A percentile compares a stretch with the other conserved stretches of the same genome.
These are phyloP conservation scores for Boletus subluridellus DNA, from an alignment of 1,284 basidiomycete genomes.

Conservation along the genomic window DNA sequence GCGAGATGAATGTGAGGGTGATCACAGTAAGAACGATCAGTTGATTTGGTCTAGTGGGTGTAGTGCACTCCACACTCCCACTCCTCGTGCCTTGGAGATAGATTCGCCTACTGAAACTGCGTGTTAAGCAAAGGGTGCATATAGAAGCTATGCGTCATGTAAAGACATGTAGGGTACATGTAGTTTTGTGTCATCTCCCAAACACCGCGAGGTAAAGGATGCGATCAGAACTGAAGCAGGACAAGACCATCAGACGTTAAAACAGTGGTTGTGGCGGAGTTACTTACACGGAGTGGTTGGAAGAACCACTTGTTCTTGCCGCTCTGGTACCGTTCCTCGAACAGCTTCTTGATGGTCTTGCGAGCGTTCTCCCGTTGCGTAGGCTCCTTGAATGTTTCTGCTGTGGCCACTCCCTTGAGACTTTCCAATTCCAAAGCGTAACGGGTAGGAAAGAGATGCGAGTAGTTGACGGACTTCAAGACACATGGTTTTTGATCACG, in stretches of 20 bases:
- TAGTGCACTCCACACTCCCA: background rate
- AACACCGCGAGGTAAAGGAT: slow-evolving; percentile 9
- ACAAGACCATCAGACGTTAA: slow-evolving; percentile 4
- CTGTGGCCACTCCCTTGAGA: slow-evolving; percentile 78
- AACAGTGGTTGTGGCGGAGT: background rate
- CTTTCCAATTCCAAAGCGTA: slow-evolving; percentile 93
- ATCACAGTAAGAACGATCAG: background rate
- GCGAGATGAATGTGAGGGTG: slow-evolving; percentile 1
- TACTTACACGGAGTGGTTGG: slow-evolving; percentile 69
- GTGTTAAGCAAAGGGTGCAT: slow-evolving; percentile 13
- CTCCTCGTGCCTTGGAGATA: background rate
- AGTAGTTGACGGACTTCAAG: slow-evolving; percentile 84
- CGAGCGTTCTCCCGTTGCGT: slow-evolving; percentile 90
- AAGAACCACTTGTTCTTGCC: slow-evolving; percentile 98
- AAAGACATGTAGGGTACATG: slow-evolving; percentile 33
- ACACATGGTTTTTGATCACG: background rate
- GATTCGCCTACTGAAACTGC: background rate
- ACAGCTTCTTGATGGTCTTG: slow-evolving; percentile 92
- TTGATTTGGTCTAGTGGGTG: background rate
- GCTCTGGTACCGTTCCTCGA: slow-evolving; percentile 87
- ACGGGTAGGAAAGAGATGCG: slow-evolving; percentile 95
- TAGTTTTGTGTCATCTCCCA: slow-evolving; percentile 26
- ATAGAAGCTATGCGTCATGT: slow-evolving; percentile 25
- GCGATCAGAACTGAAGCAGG: slow-evolving; percentile 28
- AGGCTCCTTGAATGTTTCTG: slow-evolving; percentile 94